Evolutionary conservation across 2,329 filamentous ascomycete genomes (phyloP).

Genomic region (Cucurbitaria berberidis): DNA sequence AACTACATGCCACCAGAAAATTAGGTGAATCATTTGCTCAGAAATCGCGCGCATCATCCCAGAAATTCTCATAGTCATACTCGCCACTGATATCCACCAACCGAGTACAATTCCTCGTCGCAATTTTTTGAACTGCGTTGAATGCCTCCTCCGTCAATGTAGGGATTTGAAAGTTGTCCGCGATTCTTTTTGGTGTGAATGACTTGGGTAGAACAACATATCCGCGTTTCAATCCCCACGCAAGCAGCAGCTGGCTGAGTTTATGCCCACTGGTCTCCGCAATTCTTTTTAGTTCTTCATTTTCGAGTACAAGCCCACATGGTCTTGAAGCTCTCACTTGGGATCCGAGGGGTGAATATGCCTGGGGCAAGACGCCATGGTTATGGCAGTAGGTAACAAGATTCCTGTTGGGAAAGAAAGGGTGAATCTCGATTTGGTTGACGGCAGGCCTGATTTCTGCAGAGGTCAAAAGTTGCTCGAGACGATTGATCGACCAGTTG

Average conservation of each 20-base stretch:
- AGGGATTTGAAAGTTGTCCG: not conserved
- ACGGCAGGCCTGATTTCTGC: conserved; percentile 17
- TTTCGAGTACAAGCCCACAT: not conserved
- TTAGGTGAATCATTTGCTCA: too few species aligned
- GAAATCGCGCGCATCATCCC: not conserved
- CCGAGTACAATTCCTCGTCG: not conserved
- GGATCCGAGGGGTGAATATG: conserved; percentile 16
- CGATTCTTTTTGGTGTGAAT: not conserved
- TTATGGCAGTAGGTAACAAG: conserved; percentile 11
- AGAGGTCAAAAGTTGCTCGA: conserved; percentile 59
- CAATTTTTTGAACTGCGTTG: not conserved
- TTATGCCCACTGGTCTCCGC: not conserved
- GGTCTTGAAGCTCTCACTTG: not conserved
- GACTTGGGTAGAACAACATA: not conserved
- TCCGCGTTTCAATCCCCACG: not conserved
- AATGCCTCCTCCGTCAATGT: not conserved
- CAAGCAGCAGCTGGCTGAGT: not conserved
- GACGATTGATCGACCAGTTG: conserved; percentile 22
- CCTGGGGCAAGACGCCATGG: conserved; percentile 14
- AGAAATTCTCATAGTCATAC: not conserved
- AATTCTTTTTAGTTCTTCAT: not conserved
- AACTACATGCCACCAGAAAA: too few species aligned
- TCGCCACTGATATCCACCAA: not conserved
- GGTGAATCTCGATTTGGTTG: conserved; percentile 24
- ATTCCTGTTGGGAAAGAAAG: conserved; percentile 11